Evolutionary conservation across 306 rosid genomes (phyloP).

Genomic region (Sechiopsis laciniata): DNA sequence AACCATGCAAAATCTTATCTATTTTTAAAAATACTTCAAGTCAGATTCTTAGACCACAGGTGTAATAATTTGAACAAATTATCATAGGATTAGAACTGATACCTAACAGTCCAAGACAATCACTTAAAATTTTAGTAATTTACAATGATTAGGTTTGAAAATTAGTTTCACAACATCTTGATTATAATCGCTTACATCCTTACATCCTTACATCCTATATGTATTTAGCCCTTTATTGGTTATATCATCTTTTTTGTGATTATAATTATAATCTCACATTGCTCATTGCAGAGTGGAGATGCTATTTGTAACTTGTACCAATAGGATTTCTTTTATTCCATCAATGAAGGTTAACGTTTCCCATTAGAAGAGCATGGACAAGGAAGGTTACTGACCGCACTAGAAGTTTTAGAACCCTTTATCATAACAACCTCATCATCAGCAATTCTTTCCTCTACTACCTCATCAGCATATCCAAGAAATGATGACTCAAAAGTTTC

Average conservation of each 20-base stretch:
- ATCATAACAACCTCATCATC: constrained; percentile 86
- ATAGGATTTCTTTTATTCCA: too few species aligned
- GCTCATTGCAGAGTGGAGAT: too few species aligned
- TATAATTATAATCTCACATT: too few species aligned
- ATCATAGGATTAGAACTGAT: neutral
- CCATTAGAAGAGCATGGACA: constrained; percentile 3
- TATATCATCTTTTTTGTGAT: too few species aligned
- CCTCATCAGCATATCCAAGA: constrained; percentile 94
- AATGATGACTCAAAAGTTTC: constrained; percentile 90
- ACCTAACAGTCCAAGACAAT: neutral
- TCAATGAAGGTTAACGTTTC: too few species aligned
- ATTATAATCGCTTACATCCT: too few species aligned
- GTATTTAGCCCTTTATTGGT: too few species aligned
- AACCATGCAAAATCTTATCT: neutral
- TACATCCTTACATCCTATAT: too few species aligned
- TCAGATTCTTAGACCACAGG: neutral
- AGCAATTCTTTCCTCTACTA: constrained; percentile 88
- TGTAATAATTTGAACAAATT: neutral
- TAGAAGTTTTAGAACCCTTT: constrained; percentile 76
- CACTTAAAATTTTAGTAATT: neutral
- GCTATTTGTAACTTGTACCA: too few species aligned
- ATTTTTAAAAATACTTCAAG: neutral
- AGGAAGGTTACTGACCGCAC: constrained; percentile 64
- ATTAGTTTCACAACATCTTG: neutral
- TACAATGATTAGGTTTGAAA: neutral